Conservation (phyloP, 495 filamentous ascomycete genomes). For the Pyrenula aspistea region DNA sequence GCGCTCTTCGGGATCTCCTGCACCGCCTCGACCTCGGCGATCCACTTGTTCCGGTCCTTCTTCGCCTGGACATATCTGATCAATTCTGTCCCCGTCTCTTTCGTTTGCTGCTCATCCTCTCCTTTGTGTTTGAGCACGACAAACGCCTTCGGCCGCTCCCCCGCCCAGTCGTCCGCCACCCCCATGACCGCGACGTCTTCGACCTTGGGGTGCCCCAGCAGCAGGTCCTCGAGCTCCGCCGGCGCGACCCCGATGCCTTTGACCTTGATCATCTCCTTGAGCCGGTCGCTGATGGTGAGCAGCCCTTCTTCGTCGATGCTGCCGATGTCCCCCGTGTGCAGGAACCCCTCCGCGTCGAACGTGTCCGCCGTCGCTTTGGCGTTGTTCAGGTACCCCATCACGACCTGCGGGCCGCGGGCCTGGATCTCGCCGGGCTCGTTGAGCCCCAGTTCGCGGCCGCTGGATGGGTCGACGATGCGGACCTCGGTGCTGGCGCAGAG, state of each 20-base stretch:
- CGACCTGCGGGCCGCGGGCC: conserved; percentile 40
- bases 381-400: conserved; percentile 48
- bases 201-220: conserved; percentile 43
- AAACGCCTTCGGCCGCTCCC: conserved; percentile 55
- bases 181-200: conserved; percentile 49
- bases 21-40: conserved; percentile 53
- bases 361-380: conserved; percentile 44
- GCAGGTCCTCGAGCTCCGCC: conserved; percentile 54
- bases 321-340: conserved; percentile 60
- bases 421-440: conserved; percentile 50
- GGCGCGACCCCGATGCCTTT: conserved; percentile 61
- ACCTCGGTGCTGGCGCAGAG: conserved; percentile 46
- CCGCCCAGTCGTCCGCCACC: conserved; percentile 45
- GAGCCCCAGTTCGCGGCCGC: conserved; percentile 28
- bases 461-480: conserved; percentile 43
- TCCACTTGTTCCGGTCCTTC: conserved; percentile 54
- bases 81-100: conserved; percentile 26
- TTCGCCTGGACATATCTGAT: conserved; percentile 45
- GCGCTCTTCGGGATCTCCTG: conserved; percentile 54
- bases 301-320: conserved; percentile 38
- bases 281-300: conserved; percentile 51
- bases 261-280: conserved; percentile 71
- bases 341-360: conserved; percentile 45
- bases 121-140: conserved; percentile 33
- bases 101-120: conserved; percentile 12